A percentile compares a stretch with the other conserved stretches of the same genome.
Evolutionary conservation across 164 flowering plant genomes (phyloP).

Genomic region (Saururus chinensis): DNA sequence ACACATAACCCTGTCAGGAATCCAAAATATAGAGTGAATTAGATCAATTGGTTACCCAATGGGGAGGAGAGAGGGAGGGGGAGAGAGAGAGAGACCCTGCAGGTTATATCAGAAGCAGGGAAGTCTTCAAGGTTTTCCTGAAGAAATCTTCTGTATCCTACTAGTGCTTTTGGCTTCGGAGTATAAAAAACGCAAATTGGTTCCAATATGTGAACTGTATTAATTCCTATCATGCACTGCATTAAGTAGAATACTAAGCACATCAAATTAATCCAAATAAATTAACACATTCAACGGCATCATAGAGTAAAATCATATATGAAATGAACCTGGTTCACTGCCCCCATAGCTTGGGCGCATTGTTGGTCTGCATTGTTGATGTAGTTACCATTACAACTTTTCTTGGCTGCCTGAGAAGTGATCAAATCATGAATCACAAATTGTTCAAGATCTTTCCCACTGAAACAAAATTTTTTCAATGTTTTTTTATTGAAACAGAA

Average conservation of each 20-base stretch:
- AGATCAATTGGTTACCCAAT: neutral
- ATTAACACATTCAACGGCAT: too few species aligned
- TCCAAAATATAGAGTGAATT: neutral
- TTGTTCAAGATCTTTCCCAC: too few species aligned
- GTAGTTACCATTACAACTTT: conserved; percentile 26
- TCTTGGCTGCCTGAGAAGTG: conserved; percentile 14
- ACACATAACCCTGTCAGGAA: neutral
- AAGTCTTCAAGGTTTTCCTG: neutral
- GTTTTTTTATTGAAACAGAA: neutral
- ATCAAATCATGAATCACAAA: too few species aligned
- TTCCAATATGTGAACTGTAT: neutral
- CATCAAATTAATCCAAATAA: neutral
- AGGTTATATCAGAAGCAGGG: neutral
- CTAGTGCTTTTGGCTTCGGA: neutral
- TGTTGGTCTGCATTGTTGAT: conserved; percentile 10
- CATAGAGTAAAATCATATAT: too few species aligned
- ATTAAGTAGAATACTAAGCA: neutral
- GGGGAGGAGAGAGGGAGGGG: neutral
- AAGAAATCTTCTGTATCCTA: neutral
- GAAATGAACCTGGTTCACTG: neutral
- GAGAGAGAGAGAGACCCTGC: neutral
- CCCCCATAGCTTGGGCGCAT: conserved; percentile 13
- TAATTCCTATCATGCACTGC: conserved; percentile 9
- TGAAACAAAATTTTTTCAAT: neutral
- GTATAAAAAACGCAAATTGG: neutral